Base-by-base conservation (phyloP, 2,329 filamentous ascomycete genomes). In the Colletotrichum lini region DNA sequence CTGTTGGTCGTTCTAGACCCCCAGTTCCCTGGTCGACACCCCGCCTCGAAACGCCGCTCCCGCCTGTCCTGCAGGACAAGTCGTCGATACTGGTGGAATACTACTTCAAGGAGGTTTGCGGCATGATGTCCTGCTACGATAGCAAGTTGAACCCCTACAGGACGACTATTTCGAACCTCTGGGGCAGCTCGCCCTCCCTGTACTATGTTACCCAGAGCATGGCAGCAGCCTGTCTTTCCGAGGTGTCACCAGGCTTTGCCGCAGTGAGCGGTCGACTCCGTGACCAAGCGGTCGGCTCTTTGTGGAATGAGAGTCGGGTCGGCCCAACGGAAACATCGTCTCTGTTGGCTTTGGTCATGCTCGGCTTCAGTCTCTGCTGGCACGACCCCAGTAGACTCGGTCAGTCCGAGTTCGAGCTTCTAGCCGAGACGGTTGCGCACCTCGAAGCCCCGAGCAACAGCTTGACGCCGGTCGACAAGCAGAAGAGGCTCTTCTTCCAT, bases 121-220 rank as follows among this genome's bases (percentile, higher is more conserved):
- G 84, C 4, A 79, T 91, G 12, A 91, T 90, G 77, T 91, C 89
- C n/a, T 90, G 87, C 70, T 92, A 90, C 74, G 90, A 91, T 77
- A 90, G 89, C 23, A 82, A 84, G 15, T 83, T 90, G 74, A 92
- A 91, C 74, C 88, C 89, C 0, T 91, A 91, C 73, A 82, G 89
- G 47, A 87, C 86, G 2, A 88, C 88, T 0, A 87, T 91, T 15
- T 85, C 84, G 5, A 85, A 86, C 26, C 82, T 90, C 2, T 76
- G 74, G 76, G 66, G 74, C 21, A 72, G 63, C 1, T 76, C 73
- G 3, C 63, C 67, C 3, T 67, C 69, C 4, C 57, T 76, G 1
- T 66, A 76, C 60, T 75, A 77, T 49, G 73, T 75, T 15, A 74
- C 74, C 10, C 75, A 76, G 50, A 76, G 74, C 73, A 76, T 77